Evolutionary conservation across 1,284 basidiomycete species (phyloP), one percentile per base, ranked within the genome.

Genomic region (Wolfiporia cocos): DNA sequence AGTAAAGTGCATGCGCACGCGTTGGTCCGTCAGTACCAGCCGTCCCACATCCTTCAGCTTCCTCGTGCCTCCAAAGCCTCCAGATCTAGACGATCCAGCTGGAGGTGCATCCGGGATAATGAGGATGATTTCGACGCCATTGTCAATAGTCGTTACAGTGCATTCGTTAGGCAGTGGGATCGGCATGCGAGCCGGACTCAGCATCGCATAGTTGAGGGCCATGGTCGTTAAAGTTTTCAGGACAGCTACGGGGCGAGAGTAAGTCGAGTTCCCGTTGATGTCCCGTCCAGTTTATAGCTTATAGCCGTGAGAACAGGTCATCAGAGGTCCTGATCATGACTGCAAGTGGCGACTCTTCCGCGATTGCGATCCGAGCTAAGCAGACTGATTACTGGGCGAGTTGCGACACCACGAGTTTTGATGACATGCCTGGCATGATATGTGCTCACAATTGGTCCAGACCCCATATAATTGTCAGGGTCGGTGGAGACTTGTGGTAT

Each of bases 151-250:
- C 19, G 72, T 70, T 37, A 87, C 70, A 0, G 67, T 74, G 52
- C 67, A 65, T 61, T 90, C 86, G 36, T 76, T 60, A 0, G 74
- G 78, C 10, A 88, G 65, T 14, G 83, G 81, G 4, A 86, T 66
- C 3, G 82, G 82, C 12, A 69, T 63, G 39, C 76, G 68, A 33
- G 75, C 66, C 4, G 72, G 64, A 46, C 70, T 70, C 21, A 88
- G 69, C 73, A 83, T 85, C 1, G 76, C 70, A 79, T 81, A 86
- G 65, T 89, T 87, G 37, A 89, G 69, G 4, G 86, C 79, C 86
- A 88, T 88, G 47, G 52, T 63, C 36, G 43, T 23, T 2, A 14
- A n/a, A 14, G 26, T 28, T 28, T 7, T 14, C n/a, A n/a, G n/a
- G n/a, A 14, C 26, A 14, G 7, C 9, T 28, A 14, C 9, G 7